These are phyloP conservation scores for Mycena citricolor DNA, from an alignment of 1,284 basidiomycete genomes.

Conservation along the genomic window DNA sequence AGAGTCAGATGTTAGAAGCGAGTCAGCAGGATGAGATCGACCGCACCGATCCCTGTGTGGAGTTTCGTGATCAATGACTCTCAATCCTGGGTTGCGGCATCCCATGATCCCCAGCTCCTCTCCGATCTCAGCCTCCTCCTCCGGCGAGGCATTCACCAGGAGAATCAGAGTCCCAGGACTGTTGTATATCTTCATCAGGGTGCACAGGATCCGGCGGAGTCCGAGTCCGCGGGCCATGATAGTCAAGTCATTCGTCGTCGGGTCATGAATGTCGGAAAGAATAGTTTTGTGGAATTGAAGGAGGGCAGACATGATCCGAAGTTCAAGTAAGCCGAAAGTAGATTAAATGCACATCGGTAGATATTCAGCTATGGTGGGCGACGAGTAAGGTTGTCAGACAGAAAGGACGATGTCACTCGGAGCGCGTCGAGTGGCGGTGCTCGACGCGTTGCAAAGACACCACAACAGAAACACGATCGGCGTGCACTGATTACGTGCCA, in stretches of 20 bases:
- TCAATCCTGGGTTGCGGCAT: conserved; percentile 82
- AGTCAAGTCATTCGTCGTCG: conserved; percentile 78
- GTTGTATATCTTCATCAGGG: conserved; percentile 90
- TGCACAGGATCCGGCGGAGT: conserved; percentile 78
- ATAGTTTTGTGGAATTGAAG: conserved; percentile 68
- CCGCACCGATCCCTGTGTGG: conserved; percentile 72
- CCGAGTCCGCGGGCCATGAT: conserved; percentile 88
- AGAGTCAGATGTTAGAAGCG: neutral
- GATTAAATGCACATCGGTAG: too few relatives aligned
- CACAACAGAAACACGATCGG: too few relatives aligned
- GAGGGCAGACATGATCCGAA: conserved; percentile 55
- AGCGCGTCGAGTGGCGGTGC: too few relatives aligned
- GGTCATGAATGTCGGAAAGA: conserved; percentile 69
- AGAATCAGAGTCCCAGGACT: conserved; percentile 83
- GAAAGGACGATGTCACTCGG: too few relatives aligned
- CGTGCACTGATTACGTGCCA: too few relatives aligned
- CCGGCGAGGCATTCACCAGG: conserved; percentile 83
- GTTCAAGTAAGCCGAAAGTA: too few relatives aligned
- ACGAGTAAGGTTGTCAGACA: too few relatives aligned
- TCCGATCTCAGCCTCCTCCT: conserved; percentile 89
- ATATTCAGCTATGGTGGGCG: too few relatives aligned
- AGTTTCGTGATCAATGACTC: conserved; percentile 85
- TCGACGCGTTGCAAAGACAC: too few relatives aligned
- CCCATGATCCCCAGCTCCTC: conserved; percentile 94
- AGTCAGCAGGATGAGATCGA: neutral